Percentiles rank a stretch among this genome's conserved stretches.
Evolutionary conservation across 129 eudicot genomes (phyloP).

Genomic region (Sambucus nigra): DNA sequence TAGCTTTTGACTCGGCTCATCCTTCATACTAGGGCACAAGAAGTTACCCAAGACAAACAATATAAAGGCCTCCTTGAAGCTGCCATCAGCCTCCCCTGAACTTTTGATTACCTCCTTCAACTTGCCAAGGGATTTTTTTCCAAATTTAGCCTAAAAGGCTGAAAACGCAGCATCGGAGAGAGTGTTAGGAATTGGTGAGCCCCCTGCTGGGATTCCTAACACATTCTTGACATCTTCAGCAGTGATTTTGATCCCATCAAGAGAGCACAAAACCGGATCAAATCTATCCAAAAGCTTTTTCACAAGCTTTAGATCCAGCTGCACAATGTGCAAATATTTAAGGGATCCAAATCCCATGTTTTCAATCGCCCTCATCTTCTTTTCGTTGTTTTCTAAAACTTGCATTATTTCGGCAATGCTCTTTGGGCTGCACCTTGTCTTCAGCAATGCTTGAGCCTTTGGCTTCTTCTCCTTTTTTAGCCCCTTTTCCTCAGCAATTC

Average conservation of each 20-base stretch:
- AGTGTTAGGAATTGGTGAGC: slow-evolving; percentile 7
- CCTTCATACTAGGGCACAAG: too few species aligned
- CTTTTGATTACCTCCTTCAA: too few species aligned
- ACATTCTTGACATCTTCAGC: slow-evolving; percentile 4
- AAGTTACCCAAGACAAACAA: too few species aligned
- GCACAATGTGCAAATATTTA: slow-evolving; percentile 1
- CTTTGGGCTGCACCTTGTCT: slow-evolving; percentile 6
- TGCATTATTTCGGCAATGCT: slow-evolving; percentile 2
- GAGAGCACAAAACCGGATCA: slow-evolving; percentile 3
- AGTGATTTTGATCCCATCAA: slow-evolving; percentile 1
- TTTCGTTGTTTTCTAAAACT: neutral
- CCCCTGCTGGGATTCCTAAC: slow-evolving; percentile 7
- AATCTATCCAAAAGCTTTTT: slow-evolving; percentile 4
- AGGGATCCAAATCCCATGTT: slow-evolving; percentile 5
- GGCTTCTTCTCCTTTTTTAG: slow-evolving; percentile 1
- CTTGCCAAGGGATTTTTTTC: too few species aligned
- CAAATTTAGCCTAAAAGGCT: too few species aligned
- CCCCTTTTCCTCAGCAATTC: slow-evolving; percentile 5
- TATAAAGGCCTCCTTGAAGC: too few species aligned
- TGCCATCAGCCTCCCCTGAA: too few species aligned
- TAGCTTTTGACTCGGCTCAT: too few species aligned
- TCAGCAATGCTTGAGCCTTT: slow-evolving; percentile 4
- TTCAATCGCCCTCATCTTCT: neutral
- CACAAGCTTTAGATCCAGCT: slow-evolving; percentile 5
- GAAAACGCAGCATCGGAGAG: too few species aligned